Evolutionary conservation across 116 monocot genomes (phyloP).

Genomic region (Posidonia oceanica): DNA sequence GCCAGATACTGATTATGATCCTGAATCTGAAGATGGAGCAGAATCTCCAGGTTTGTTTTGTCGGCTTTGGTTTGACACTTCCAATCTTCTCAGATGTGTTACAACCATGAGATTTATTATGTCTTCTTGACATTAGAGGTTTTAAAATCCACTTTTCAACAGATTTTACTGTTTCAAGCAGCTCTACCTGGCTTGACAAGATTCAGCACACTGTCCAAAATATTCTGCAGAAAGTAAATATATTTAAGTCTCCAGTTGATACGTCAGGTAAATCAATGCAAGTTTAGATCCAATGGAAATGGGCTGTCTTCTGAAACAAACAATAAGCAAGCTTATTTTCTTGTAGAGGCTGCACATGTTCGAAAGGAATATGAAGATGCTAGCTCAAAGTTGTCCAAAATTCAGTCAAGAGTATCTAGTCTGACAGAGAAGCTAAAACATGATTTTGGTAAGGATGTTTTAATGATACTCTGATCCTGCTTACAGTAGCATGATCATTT

Average conservation of each 20-base stretch:
- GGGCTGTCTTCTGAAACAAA: background rate
- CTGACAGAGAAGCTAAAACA: constrained; percentile 74
- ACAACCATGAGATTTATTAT: no score
- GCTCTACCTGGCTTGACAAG: constrained; percentile 65
- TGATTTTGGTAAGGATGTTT: constrained; percentile 65
- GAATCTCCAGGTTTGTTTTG: constrained; percentile 13
- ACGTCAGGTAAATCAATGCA: constrained; percentile 45
- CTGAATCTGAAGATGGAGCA: constrained; percentile 35
- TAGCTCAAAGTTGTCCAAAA: constrained; percentile 78
- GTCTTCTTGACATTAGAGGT: no score
- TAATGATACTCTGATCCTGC: background rate
- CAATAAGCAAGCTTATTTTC: background rate
- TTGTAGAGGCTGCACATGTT: constrained; percentile 62
- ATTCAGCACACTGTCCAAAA: constrained; percentile 66
- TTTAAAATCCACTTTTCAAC: background rate
- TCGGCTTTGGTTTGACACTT: background rate
- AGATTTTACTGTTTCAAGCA: constrained; percentile 38
- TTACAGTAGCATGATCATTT: background rate
- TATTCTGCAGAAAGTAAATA: constrained; percentile 62
- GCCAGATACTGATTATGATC: constrained; percentile 23
- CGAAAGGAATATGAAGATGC: constrained; percentile 85
- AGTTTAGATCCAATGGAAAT: background rate
- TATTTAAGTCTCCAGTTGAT: constrained; percentile 86
- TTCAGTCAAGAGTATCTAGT: constrained; percentile 73
- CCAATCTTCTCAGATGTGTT: background rate